Conservation (phyloP, 805 yeast genomes). For the Candida mattraensis region DNA sequence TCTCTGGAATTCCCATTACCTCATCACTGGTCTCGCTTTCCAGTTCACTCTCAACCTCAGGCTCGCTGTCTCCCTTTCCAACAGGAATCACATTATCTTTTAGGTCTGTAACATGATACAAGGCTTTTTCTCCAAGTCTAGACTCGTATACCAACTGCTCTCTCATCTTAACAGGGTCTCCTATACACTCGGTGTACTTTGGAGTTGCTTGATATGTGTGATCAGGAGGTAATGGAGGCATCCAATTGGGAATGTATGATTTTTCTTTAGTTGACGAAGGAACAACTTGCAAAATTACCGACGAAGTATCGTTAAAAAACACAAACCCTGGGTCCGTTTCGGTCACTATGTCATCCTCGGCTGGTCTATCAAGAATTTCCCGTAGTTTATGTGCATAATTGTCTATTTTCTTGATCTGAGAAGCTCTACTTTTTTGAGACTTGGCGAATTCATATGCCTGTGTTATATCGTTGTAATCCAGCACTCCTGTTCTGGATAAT, state of each 20-base stretch:
- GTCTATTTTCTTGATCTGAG: slow-evolving; percentile 10
- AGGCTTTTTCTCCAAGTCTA: slow-evolving; percentile 73
- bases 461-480: slow-evolving; percentile 41
- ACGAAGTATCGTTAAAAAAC: slow-evolving; percentile 52
- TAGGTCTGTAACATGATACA: slow-evolving; percentile 51
- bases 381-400: slow-evolving; percentile 10
- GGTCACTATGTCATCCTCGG: slow-evolving; percentile 31
- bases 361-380: slow-evolving; percentile 18
- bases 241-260: slow-evolving; percentile 64
- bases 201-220: slow-evolving; percentile 86
- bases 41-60: slow-evolving; percentile 18
- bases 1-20: slow-evolving; percentile 1
- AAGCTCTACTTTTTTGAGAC: slow-evolving; percentile 8
- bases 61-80: slow-evolving; percentile 15
- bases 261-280: slow-evolving; percentile 46
- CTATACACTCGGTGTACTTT: slow-evolving; percentile 55
- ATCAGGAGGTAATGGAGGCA: slow-evolving; percentile 91
- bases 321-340: slow-evolving; percentile 49
- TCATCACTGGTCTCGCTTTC: slow-evolving; percentile 4
- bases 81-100: slow-evolving; percentile 17
- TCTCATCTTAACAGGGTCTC: slow-evolving; percentile 71
- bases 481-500: slow-evolving; percentile 42
- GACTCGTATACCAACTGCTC: slow-evolving; percentile 79
- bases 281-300: slow-evolving; percentile 49
- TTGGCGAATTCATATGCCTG: slow-evolving; percentile 31